Evolutionary conservation across 768 basidiomycete genomes (phyloP).

Genomic region (Boletus insuetus): DNA sequence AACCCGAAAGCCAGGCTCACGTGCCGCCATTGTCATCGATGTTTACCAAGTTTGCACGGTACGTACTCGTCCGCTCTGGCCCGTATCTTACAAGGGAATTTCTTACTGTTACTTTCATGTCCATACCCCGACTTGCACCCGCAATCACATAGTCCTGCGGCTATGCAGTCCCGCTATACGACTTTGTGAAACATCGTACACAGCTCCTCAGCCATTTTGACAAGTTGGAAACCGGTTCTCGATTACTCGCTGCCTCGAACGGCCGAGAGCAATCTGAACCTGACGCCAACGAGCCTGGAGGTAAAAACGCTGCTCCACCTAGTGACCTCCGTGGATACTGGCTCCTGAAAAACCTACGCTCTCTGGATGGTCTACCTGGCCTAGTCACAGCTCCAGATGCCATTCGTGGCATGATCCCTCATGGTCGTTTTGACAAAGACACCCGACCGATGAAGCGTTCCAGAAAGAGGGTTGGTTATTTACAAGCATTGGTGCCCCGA

Average conservation of each 20-base stretch:
- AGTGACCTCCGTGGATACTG: slow-evolving; percentile 50
- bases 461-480: neutral
- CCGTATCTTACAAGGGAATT: neutral
- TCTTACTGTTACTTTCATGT: neutral
- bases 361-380: slow-evolving; percentile 58
- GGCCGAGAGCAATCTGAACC: neutral
- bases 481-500: neutral
- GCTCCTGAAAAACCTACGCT: slow-evolving; percentile 44
- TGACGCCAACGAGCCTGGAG: slow-evolving; percentile 8
- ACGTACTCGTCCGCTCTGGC: slow-evolving; percentile 13
- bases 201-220: slow-evolving; percentile 43
- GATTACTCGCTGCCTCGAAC: slow-evolving; percentile 11
- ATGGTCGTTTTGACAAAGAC: slow-evolving; percentile 20
- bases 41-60: slow-evolving; percentile 53
- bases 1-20: slow-evolving; percentile 53
- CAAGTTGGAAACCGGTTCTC: slow-evolving; percentile 43
- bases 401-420: slow-evolving; percentile 5
- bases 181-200: slow-evolving; percentile 54
- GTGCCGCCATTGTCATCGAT: slow-evolving; percentile 57
- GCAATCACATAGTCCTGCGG: slow-evolving; percentile 56
- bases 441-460: slow-evolving; percentile 9
- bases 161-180: slow-evolving; percentile 59
- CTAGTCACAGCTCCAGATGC: slow-evolving; percentile 32
- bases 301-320: slow-evolving; percentile 1
- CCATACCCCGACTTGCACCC: neutral